These are phyloP conservation scores for Leccinum uliginosum DNA, from an alignment of 768 basidiomycete genomes.

Conservation along the genomic window DNA sequence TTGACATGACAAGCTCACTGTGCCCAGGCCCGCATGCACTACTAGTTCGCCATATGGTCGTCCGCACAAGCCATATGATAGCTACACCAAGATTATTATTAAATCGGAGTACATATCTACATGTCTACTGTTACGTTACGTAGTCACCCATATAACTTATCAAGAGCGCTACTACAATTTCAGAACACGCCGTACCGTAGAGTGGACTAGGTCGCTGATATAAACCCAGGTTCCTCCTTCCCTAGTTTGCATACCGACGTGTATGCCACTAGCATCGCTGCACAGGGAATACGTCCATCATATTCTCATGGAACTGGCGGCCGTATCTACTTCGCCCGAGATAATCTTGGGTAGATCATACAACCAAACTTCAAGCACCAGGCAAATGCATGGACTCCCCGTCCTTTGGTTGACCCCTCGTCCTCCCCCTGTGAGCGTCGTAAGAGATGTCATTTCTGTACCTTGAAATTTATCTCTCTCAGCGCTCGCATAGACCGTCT, in stretches of 20 bases:
- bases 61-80: not conserved
- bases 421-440: slow-evolving; percentile 1
- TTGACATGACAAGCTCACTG: not conserved
- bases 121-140: not conserved
- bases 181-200: too few species aligned
- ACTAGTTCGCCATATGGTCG: not conserved
- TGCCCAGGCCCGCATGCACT: not conserved
- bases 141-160: too few species aligned
- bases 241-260: too few species aligned
- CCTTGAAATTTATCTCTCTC: not conserved
- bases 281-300: too few species aligned
- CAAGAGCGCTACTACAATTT: too few species aligned
- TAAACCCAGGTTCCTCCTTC: too few species aligned
- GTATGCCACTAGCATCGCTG: too few species aligned
- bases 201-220: too few species aligned
- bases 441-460: slow-evolving; percentile 2
- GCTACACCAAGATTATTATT: not conserved
- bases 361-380: not conserved
- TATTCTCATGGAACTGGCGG: too few species aligned
- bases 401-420: not conserved
- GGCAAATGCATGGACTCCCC: not conserved
- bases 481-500: not conserved
- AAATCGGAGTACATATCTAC: not conserved
- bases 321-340: not conserved
- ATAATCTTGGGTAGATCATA: not conserved